Evolutionary conservation across 1,284 basidiomycete species (phyloP), one percentile per base, ranked within the genome.

Genomic region (Fomitopsis palustris): DNA sequence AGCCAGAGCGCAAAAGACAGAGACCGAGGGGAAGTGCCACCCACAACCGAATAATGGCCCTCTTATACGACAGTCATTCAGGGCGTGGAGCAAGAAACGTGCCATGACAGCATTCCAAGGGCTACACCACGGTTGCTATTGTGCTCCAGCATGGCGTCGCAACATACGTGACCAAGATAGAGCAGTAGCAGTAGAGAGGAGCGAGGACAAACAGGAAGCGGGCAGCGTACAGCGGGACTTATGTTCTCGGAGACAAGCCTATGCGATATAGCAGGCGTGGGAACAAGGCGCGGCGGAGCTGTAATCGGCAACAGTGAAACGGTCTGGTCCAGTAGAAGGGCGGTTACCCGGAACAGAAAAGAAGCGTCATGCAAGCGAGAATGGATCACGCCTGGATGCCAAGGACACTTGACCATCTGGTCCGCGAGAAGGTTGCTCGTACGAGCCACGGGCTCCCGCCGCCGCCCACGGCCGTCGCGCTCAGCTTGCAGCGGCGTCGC

Each of bases 341-440:
- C 65, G 63, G 64, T 65, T 68, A 55, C 64, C 64, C 67, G 61
- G 62, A 62, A 64, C 55, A 67, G 64, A 64, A 63, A 58, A 61
- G 66, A 64, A 65, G 61, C 61, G 56, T 43, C 56, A 43, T 58
- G 61, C 60, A 63, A 61, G 65, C 67, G 67, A 64, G 55, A 57
- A 59, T 57, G 49, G 51, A 53, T 64, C 51, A 54, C 38, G 45
- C 56, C 60, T 54, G 47, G 59, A 55, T 42, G 45, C 60, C 54
- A 51, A 55, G 57, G 37, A 33, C 53, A 39, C 17, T 47, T 31
- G 27, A 39, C 16, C 56, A n/a, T 53, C 47, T 33, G 5, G 16
- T 38, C 19, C 35, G 45, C 25, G 25, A 47, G 45, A 47, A 25
- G 3, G 31, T 12, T 42, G 37, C 38, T 42, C 25, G 33, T 27